Conservation (phyloP, 2,329 filamentous ascomycete genomes). For the Colletotrichum ledebouriae region DNA sequence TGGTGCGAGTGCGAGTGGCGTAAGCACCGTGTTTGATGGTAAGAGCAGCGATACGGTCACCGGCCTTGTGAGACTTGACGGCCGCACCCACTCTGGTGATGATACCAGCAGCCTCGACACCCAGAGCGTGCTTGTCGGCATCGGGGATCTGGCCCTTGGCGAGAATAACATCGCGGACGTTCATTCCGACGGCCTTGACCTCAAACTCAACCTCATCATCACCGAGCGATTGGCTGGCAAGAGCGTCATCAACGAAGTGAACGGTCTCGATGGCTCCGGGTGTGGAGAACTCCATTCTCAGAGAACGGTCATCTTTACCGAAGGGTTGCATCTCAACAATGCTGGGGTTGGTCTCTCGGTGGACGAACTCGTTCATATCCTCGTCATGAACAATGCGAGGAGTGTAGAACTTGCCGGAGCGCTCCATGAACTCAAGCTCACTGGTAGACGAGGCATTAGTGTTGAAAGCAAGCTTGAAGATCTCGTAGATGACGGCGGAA, state of each 20-base stretch:
- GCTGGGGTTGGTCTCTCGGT: slow-evolving; percentile 56
- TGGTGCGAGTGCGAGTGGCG: slow-evolving; percentile 45
- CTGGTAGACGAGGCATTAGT: slow-evolving; percentile 48
- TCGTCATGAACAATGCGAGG: slow-evolving; percentile 56
- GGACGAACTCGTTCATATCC: slow-evolving; percentile 58
- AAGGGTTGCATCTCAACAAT: slow-evolving; percentile 57
- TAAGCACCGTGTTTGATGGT: slow-evolving; percentile 45
- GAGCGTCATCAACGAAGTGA: slow-evolving; percentile 56
- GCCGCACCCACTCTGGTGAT: slow-evolving; percentile 51
- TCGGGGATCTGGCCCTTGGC: slow-evolving; percentile 55
- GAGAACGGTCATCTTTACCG: slow-evolving; percentile 50
- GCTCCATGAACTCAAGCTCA: slow-evolving; percentile 60
- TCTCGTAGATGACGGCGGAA: slow-evolving; percentile 52
- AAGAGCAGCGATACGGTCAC: slow-evolving; percentile 47
- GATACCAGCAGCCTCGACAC: slow-evolving; percentile 51
- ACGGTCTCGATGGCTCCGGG: slow-evolving; percentile 55
- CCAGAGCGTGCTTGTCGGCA: slow-evolving; percentile 47
- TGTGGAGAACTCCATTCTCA: slow-evolving; percentile 55
- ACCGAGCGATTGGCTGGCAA: slow-evolving; percentile 46
- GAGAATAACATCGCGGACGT: slow-evolving; percentile 61
- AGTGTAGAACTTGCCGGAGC: slow-evolving; percentile 54
- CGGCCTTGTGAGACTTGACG: slow-evolving; percentile 47
- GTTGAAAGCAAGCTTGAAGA: slow-evolving; percentile 55
- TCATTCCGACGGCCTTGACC: slow-evolving; percentile 59
- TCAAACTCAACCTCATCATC: slow-evolving; percentile 58